These are phyloP conservation scores for Malassezia slooffiae DNA, from an alignment of 1,284 basidiomycete genomes.

Conservation along the genomic window DNA sequence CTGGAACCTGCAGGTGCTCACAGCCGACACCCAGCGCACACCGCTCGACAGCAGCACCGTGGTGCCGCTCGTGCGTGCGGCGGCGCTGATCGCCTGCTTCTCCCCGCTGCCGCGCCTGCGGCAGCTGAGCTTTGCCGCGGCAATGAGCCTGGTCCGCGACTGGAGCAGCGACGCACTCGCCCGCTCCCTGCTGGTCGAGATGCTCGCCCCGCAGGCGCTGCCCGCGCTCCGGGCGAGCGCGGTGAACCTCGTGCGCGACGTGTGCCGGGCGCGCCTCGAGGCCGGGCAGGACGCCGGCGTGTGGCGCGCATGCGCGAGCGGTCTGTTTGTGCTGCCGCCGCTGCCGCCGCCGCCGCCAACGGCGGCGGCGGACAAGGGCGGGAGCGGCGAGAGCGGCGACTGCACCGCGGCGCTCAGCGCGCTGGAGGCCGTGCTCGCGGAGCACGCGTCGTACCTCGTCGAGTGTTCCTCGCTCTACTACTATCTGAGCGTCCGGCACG, in stretches of 20 bases:
- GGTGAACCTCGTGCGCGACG: constrained; percentile 9
- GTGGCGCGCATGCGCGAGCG: constrained; percentile 6
- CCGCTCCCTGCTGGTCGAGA: constrained; percentile 4
- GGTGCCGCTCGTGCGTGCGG: constrained; percentile 2
- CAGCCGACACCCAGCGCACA: neutral
- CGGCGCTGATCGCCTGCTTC: constrained; percentile 1
- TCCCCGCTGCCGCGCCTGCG: neutral
- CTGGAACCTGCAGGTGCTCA: constrained; percentile 6
- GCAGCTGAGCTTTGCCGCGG: neutral
- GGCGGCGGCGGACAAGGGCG: neutral
- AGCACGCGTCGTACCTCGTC: constrained; percentile 6
- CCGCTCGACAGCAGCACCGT: constrained; percentile 1
- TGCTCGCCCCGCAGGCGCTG: constrained; percentile 2
- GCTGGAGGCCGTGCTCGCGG: constrained; percentile 2
- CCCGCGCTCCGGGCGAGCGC: constrained; percentile 5
- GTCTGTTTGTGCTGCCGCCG: constrained; percentile 4
- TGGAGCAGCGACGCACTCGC: neutral
- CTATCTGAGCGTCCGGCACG: constrained; percentile 1
- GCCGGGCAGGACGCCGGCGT: constrained; percentile 1
- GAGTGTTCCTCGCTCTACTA: constrained; percentile 15
- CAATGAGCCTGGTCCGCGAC: constrained; percentile 5
- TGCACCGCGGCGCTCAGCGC: neutral
- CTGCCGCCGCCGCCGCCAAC: neutral
- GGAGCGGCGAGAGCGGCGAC: neutral
- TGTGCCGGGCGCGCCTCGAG: constrained; percentile 1